Percentiles rank a stretch among this genome's conserved stretches.
Conservation (phyloP, 768 basidiomycete species). For the Gautieria morchelliformis region DNA sequence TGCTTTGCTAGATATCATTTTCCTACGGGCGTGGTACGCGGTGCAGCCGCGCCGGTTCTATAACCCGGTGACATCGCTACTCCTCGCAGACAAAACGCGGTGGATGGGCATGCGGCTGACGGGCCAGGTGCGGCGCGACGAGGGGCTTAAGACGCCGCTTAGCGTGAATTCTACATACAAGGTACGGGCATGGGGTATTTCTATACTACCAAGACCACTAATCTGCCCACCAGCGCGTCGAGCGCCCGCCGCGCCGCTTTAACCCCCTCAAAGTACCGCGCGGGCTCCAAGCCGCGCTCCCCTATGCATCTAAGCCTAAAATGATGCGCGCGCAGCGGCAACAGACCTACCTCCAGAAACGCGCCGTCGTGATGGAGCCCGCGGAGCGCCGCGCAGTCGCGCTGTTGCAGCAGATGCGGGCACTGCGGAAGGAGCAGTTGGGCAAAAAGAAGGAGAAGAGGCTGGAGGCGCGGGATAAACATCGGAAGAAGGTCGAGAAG, state of each 20-base stretch:
- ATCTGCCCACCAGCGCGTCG: slow-evolving; percentile 36
- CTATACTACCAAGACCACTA: neutral
- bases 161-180: slow-evolving; percentile 85
- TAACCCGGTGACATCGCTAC: slow-evolving; percentile 88
- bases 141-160: slow-evolving; percentile 73
- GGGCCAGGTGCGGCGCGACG: slow-evolving; percentile 82
- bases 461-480: slow-evolving; percentile 58
- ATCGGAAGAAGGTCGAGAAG: slow-evolving; percentile 65
- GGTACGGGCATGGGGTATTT: slow-evolving; percentile 11
- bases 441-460: slow-evolving; percentile 76
- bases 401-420: slow-evolving; percentile 87
- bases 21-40: slow-evolving; percentile 94
- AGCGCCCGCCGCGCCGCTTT: slow-evolving; percentile 75
- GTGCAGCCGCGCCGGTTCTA: slow-evolving; percentile 93
- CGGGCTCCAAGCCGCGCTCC: slow-evolving; percentile 83
- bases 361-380: slow-evolving; percentile 90
- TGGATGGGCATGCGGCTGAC: slow-evolving; percentile 97
- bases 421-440: slow-evolving; percentile 84
- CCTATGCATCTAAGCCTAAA: slow-evolving; percentile 90
- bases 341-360: slow-evolving; percentile 86
- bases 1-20: slow-evolving; percentile 65
- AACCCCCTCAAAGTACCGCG: slow-evolving; percentile 83
- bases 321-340: slow-evolving; percentile 62
- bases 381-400: slow-evolving; percentile 91
- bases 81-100: slow-evolving; percentile 67